A percentile compares a stretch with the other conserved stretches of the same genome.
phyloP scores from a whole-genome alignment of 148 eudicot genomes.

The Vaccinium vitisidaea region DNA sequence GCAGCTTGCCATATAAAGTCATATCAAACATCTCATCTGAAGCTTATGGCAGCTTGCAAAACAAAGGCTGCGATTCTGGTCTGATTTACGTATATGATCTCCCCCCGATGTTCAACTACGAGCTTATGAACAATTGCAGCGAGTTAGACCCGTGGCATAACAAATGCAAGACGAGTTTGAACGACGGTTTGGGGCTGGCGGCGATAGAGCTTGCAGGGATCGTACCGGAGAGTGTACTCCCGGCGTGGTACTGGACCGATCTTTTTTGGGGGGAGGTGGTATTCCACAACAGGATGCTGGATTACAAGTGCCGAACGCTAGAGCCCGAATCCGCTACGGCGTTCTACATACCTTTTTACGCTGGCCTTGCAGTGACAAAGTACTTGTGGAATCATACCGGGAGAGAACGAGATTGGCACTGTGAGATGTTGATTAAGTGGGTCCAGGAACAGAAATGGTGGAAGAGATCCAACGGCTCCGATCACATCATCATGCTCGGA shows the following conservation, averaged over 20 bases:
- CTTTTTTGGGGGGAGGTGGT: conserved; percentile 58
- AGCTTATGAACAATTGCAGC: conserved; percentile 46
- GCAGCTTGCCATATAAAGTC: background rate
- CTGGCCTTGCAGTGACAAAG: conserved; percentile 58
- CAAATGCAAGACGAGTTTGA: conserved; percentile 49
- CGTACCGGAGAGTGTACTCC: conserved; percentile 34
- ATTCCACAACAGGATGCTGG: conserved; percentile 53
- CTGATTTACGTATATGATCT: conserved; percentile 60
- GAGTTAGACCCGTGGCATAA: conserved; percentile 55
- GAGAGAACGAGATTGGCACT: conserved; percentile 45
- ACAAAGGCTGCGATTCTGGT: conserved; percentile 34
- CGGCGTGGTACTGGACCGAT: conserved; percentile 69
- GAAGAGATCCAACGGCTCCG: conserved; percentile 48
- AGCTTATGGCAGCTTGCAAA: background rate
- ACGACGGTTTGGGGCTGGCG: conserved; percentile 62
- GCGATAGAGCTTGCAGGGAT: conserved; percentile 14
- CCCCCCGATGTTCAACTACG: conserved; percentile 52
- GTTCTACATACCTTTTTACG: conserved; percentile 80
- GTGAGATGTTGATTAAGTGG: conserved; percentile 48
- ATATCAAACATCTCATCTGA: background rate
- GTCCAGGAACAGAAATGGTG: conserved; percentile 37
- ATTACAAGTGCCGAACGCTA: conserved; percentile 49
- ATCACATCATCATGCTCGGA: conserved; percentile 59
- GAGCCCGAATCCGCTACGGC: conserved; percentile 63
- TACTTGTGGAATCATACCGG: conserved; percentile 39